These are phyloP conservation scores for Escallonia herrerae DNA, from an alignment of 129 eudicot species.

Conservation along the genomic window DNA sequence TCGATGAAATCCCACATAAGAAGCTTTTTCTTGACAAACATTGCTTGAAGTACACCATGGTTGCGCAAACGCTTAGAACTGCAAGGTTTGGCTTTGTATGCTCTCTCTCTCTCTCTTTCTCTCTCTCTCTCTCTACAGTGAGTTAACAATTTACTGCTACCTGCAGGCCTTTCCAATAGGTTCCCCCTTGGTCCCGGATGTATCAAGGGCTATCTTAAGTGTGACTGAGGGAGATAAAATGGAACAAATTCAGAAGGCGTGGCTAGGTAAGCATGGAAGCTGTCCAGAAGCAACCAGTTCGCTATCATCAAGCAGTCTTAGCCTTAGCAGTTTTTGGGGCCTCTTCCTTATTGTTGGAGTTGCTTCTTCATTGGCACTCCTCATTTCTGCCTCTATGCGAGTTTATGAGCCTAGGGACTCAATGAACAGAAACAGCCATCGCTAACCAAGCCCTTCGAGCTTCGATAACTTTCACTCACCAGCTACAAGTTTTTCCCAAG, in stretches of 20 bases:
- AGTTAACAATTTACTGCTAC: neutral
- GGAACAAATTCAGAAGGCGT: conserved; percentile 31
- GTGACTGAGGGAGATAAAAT: conserved; percentile 37
- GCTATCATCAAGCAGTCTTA: conserved; percentile 25
- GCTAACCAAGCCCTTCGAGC: too few species aligned
- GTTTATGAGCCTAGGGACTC: neutral
- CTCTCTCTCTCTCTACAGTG: neutral
- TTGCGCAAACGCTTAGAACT: conserved; percentile 22
- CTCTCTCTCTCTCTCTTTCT: conserved; percentile 12
- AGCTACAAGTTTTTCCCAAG: too few species aligned
- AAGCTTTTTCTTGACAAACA: conserved; percentile 24
- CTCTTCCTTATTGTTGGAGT: conserved; percentile 37
- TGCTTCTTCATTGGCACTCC: conserved; percentile 14
- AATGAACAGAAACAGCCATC: too few species aligned
- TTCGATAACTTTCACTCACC: too few species aligned
- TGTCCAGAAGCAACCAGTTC: conserved; percentile 17
- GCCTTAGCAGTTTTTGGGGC: conserved; percentile 39
- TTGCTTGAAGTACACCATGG: conserved; percentile 27
- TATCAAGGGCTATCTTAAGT: conserved; percentile 44
- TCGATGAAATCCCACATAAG: conserved; percentile 30
- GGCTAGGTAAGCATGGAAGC: conserved; percentile 19
- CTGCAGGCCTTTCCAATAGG: conserved; percentile 50
- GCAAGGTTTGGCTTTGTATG: conserved; percentile 51
- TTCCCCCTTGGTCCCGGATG: conserved; percentile 41
- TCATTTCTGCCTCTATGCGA: neutral